Percentiles rank a stretch among this genome's conserved stretches.
Conservation (phyloP, 805 yeast species). For the Candida hungchunana region DNA sequence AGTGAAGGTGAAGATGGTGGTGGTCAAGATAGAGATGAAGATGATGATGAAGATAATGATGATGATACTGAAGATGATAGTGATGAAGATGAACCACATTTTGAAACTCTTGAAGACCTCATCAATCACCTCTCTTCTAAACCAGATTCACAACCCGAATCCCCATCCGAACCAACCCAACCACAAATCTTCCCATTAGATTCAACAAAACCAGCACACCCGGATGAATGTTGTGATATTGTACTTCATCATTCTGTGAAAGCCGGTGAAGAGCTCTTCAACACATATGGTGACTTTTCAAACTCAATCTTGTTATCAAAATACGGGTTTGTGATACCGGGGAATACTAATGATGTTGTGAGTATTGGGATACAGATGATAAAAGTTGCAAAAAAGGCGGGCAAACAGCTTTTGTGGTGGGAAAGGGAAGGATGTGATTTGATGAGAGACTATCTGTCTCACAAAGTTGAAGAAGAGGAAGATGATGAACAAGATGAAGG, state of each 20-base stretch:
- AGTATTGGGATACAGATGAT: conserved; percentile 51
- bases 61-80: conserved; percentile 19
- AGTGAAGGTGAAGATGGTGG: conserved; percentile 5
- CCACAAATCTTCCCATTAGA: conserved; percentile 13
- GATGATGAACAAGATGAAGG: conserved; percentile 21
- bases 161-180: conserved; percentile 15
- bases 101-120: conserved; percentile 27
- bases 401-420: conserved; percentile 45
- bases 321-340: conserved; percentile 68
- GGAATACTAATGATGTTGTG: conserved; percentile 53
- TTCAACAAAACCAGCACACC: conserved; percentile 33
- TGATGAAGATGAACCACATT: conserved; percentile 23
- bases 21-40: conserved; percentile 6
- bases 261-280: conserved; percentile 61
- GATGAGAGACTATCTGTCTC: conserved; percentile 15
- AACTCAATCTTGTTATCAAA: conserved; percentile 65
- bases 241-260: conserved; percentile 40
- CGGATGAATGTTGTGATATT: conserved; percentile 70
- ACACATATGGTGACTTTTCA: conserved; percentile 74
- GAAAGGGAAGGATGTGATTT: conserved; percentile 40
- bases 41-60: conserved; percentile 15
- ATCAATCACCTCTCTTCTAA: conserved; percentile 28
- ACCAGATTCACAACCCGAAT: conserved; percentile 12
- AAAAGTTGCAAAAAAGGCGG: conserved; percentile 29
- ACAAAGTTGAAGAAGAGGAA: conserved; percentile 14